Conservation (phyloP, 1,139 yeast genomes). For the Pichia sp. region DNA sequence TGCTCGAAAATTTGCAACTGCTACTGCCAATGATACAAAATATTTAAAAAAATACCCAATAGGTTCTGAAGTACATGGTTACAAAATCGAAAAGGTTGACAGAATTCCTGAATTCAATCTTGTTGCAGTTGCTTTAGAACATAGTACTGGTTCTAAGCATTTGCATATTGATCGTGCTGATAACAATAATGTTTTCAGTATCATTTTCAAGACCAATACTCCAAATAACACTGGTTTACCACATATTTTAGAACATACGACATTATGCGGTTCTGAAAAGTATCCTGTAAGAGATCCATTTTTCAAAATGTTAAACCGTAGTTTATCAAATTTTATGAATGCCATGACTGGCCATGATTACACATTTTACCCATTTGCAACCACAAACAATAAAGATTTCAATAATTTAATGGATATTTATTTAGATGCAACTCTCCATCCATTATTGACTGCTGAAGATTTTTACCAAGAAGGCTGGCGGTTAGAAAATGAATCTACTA, state of each 20-base stretch:
- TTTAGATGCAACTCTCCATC: slow-evolving; percentile 80
- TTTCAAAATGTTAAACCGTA: slow-evolving; percentile 90
- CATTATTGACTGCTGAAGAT: slow-evolving; percentile 71
- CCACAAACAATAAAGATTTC: slow-evolving; percentile 80
- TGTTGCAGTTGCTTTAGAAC: slow-evolving; percentile 69
- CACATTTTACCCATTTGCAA: slow-evolving; percentile 93
- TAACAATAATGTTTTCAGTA: slow-evolving; percentile 77
- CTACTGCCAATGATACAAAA: slow-evolving; percentile 22
- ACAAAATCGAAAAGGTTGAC: slow-evolving; percentile 51
- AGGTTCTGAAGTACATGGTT: slow-evolving; percentile 62
- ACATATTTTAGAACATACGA: slow-evolving; percentile 91
- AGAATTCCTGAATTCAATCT: slow-evolving; percentile 78
- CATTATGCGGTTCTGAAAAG: slow-evolving; percentile 85
- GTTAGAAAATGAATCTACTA: slow-evolving; percentile 62
- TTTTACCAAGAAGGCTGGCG: slow-evolving; percentile 98
- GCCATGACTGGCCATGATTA: slow-evolving; percentile 98
- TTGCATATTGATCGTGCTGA: slow-evolving; percentile 81
- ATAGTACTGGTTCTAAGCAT: slow-evolving; percentile 73
- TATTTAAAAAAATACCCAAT: slow-evolving; percentile 46
- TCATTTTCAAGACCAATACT: slow-evolving; percentile 90
- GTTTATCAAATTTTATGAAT: slow-evolving; percentile 91
- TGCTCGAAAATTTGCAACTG: slow-evolving; percentile 13
- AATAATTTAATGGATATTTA: slow-evolving; percentile 83
- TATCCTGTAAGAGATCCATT: slow-evolving; percentile 96
- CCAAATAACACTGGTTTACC: slow-evolving; percentile 94